Percentiles rank a stretch among this genome's conserved stretches.
These are phyloP conservation scores for Microcera coccophila DNA, from an alignment of 2,329 filamentous ascomycete genomes.

Conservation along the genomic window DNA sequence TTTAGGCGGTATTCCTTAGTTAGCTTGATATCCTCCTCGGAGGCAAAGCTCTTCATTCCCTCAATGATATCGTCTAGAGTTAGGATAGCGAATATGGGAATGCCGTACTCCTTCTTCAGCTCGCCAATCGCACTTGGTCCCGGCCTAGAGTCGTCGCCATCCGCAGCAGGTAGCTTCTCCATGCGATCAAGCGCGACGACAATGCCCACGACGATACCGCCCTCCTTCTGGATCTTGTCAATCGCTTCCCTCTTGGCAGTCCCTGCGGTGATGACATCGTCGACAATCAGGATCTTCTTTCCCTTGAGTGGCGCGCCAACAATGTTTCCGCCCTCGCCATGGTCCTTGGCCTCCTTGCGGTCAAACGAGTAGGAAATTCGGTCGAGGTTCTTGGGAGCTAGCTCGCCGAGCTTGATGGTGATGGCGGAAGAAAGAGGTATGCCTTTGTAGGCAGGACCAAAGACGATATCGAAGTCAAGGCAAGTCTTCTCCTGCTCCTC, in stretches of 20 bases:
- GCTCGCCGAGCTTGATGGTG: constrained; percentile 67
- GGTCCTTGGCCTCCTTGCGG: constrained; percentile 92
- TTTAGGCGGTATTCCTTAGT: constrained; percentile 70
- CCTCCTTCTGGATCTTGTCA: constrained; percentile 79
- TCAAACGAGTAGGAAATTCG: constrained; percentile 83
- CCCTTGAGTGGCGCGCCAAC: constrained; percentile 83
- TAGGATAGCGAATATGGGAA: constrained; percentile 80
- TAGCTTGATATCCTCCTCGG: constrained; percentile 58
- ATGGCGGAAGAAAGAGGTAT: constrained; percentile 83
- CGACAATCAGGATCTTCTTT: constrained; percentile 83
- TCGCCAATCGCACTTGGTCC: constrained; percentile 81
- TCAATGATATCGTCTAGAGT: constrained; percentile 79
- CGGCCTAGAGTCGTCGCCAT: constrained; percentile 63
- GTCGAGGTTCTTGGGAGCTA: constrained; percentile 63
- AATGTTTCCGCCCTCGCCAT: constrained; percentile 91
- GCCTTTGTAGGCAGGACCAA: constrained; percentile 94
- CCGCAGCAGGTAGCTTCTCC: constrained; percentile 69
- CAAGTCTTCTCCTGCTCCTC: constrained; percentile 41
- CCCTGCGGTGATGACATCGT: constrained; percentile 94
- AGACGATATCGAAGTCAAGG: constrained; percentile 75
- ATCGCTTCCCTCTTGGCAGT: constrained; percentile 93
- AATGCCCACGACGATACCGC: constrained; percentile 80
- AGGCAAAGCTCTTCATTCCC: constrained; percentile 59
- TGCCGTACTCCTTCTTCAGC: constrained; percentile 74
- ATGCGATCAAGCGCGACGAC: constrained; percentile 83